Evolutionary conservation across 306 rosid species (phyloP), one percentile per base, ranked within the genome.

Genomic region (Quercus dentata): DNA sequence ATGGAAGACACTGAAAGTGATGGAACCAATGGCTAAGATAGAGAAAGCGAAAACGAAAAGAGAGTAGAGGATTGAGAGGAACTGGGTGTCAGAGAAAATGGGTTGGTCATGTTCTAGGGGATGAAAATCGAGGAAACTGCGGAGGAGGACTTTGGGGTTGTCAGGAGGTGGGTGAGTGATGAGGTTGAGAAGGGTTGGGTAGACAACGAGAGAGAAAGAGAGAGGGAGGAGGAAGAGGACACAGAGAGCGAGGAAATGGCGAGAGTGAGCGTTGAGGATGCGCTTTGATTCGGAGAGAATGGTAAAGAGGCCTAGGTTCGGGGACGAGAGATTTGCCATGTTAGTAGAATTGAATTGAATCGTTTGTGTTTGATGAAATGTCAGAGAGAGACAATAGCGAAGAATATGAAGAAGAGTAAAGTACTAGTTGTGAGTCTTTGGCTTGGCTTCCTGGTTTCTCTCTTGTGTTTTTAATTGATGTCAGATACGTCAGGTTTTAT

Each of bases 211-310:
- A 38, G 83, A 74, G 83, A 84, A 87, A 12, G 87, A 86, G 73
- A 86, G 78, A 7, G 97, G 94, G 46, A 90, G 87, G 72, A 92
- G 89, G 88, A 90, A 90, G 82, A 87, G 81, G 71, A 88, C 78
- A 28, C 79, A 76, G 80, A 92, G 93, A 51, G 83, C 89, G 9
- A 79, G 75, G 79, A 88, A 87, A 80, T 90, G 94, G 78, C 87
- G 85, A 63, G 82, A 65, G 86, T 88, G 87, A 21, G 92, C 73
- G 79, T 81, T 74, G 79, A 87, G 55, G 55, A 92, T 86, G 68
- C 88, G 81, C 41, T 76, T 88, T 1, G 88, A 71, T 86, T 84
- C 86, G 4, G 75, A 75, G 57, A 86, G 83, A 5, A 88, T 5
- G 2, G 84, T 68, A 71, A 70, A 70, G 4, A 83, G 61, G 85